A percentile compares a stretch with the other conserved stretches of the same genome.
phyloP scores from a whole-genome alignment of 1,139 yeast genomes.

The Kurtzmaniella quercitrusa region DNA sequence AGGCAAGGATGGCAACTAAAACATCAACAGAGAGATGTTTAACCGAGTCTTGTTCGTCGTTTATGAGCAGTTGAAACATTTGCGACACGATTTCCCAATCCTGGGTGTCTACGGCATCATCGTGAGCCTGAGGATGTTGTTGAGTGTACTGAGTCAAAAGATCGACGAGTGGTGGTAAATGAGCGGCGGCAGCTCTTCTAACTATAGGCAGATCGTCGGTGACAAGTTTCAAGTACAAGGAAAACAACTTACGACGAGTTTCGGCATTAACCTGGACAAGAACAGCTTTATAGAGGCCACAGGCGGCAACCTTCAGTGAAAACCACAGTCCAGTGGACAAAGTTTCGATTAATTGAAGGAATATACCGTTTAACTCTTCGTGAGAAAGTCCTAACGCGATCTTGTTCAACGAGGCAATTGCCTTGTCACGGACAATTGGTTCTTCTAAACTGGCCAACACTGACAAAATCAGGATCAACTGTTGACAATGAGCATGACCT shows the following conservation, averaged over 20 bases:
- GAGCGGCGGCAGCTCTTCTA: constrained; percentile 87
- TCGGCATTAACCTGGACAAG: constrained; percentile 56
- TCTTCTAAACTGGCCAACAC: constrained; percentile 92
- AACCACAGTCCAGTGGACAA: constrained; percentile 93
- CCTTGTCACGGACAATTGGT: constrained; percentile 95
- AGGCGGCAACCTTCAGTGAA: constrained; percentile 85
- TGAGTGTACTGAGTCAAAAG: constrained; percentile 40
- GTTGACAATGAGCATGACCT: constrained; percentile 73
- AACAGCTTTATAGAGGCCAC: constrained; percentile 79
- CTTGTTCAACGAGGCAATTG: constrained; percentile 77
- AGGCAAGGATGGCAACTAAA: constrained; percentile 66
- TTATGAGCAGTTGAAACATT: constrained; percentile 77
- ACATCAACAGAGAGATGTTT: constrained; percentile 87
- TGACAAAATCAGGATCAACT: constrained; percentile 81
- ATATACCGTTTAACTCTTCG: constrained; percentile 63
- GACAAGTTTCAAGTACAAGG: constrained; percentile 64
- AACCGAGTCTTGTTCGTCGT: constrained; percentile 93
- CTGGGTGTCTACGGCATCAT: constrained; percentile 31
- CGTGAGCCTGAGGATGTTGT: constrained; percentile 14
- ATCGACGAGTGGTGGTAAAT: constrained; percentile 70
- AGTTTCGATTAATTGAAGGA: constrained; percentile 72
- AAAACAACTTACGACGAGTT: constrained; percentile 58
- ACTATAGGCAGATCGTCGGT: constrained; percentile 98
- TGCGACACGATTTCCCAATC: constrained; percentile 75
- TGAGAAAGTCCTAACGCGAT: constrained; percentile 64